Evolutionary conservation across 208 protist species (phyloP).

Genomic region (Trypanosoma avium): DNA sequence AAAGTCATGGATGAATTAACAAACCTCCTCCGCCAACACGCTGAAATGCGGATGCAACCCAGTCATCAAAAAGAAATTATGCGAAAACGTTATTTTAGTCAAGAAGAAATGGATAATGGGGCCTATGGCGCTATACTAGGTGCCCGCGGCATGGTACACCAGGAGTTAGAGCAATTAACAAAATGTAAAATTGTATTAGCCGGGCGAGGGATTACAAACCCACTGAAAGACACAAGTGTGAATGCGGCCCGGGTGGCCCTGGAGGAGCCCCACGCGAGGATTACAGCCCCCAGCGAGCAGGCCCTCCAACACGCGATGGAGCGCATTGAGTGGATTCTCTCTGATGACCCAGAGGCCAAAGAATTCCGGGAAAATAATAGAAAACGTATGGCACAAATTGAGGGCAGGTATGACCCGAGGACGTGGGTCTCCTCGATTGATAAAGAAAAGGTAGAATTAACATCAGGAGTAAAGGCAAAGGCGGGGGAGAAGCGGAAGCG

Average conservation of each 20-base stretch:
- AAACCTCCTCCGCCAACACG: conserved; percentile 55
- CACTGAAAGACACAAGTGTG: conserved; percentile 80
- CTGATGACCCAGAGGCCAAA: conserved; percentile 85
- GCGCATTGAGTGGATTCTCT: conserved; percentile 92
- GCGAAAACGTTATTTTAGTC: conserved; percentile 86
- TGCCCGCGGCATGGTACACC: conserved; percentile 83
- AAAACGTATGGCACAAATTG: conserved; percentile 85
- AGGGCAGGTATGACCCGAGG: conserved; percentile 87
- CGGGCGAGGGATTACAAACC: conserved; percentile 90
- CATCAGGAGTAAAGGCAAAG: no score
- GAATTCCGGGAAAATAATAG: conserved; percentile 91
- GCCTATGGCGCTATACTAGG: conserved; percentile 90
- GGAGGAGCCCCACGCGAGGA: conserved; percentile 89
- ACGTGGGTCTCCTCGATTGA: conserved; percentile 81
- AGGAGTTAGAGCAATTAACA: conserved; percentile 85
- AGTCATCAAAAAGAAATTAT: conserved; percentile 75
- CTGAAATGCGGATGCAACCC: conserved; percentile 47
- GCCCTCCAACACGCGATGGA: conserved; percentile 85
- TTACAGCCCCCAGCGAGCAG: conserved; percentile 85
- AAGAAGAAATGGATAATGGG: conserved; percentile 83
- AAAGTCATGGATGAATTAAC: conserved; percentile 74
- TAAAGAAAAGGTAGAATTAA: no score
- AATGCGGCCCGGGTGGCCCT: conserved; percentile 70
- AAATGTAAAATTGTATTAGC: conserved; percentile 91
- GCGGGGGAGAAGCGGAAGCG: conserved; percentile 19